Base-by-base conservation (phyloP, 805 yeast genomes). In the Cyberlindnera mrakii region DNA sequence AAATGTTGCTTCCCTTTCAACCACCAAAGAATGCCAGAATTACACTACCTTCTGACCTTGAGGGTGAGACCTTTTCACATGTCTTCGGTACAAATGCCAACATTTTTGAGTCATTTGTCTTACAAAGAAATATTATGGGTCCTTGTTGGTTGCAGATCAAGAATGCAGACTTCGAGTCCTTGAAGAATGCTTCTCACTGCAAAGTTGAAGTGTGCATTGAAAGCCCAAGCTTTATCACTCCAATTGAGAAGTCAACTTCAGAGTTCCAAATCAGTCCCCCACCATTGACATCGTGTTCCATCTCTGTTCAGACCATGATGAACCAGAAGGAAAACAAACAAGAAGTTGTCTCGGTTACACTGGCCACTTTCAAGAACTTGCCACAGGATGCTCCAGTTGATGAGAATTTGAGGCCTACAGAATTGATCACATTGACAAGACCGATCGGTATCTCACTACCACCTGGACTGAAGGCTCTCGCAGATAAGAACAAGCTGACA, bases 121-220 rank as follows among this genome's bases (percentile, higher is more conserved):
- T 90, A 20, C 87, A 82, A 60, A 73, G 85, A 53, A 81, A 83
- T 52, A 73, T 93, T 36, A 90, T 88, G 96, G 99, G 99, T 9
- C 99, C 99, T 3, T 89, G 98, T 61, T 93, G 99, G 99, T 68
- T 93, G 41, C 84, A 84, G 39, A 71, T 93, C 41, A 68, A 72
- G 35, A 72, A 76, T 40, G 83, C 82, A 39, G 80, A 82, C 48
- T 83, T 85, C 52, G 59, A 62, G 19, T 61, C 77, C 0, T 62
- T 82, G 33, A 74, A 71, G 41, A 82, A 80, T 55, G 72, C 85
- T 3, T 81, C 96, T 0, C 91, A 90, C 65, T 86, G 95, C 64
- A 76, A 77, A 43, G 72, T 85, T n/a, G 96, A 88, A 55, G 77
- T 85, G 2, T 65, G 80, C 1, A 75, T 85, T 1, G 55, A 62